phyloP scores from a whole-genome alignment of 1,139 yeast species.

The Diutina scorzettiae region DNA sequence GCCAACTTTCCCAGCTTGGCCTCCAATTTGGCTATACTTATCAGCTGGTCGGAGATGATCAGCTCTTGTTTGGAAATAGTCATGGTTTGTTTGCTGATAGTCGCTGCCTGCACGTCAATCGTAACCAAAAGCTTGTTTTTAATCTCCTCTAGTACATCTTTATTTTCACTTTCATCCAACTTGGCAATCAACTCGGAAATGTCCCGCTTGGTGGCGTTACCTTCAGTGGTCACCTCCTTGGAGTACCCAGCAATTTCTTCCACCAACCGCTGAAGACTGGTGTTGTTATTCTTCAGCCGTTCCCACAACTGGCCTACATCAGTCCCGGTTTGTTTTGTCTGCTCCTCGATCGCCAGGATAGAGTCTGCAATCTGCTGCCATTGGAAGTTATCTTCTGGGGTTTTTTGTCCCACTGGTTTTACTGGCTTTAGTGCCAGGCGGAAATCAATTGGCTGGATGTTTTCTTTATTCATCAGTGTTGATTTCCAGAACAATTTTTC shows the following conservation, averaged over 20 bases:
- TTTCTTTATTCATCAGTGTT: background rate
- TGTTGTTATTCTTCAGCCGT: conserved; percentile 31
- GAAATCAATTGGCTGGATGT: background rate
- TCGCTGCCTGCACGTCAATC: too few relatives aligned
- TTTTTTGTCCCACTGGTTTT: background rate
- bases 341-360: background rate
- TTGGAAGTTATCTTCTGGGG: background rate
- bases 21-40: background rate
- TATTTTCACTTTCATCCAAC: background rate
- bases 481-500: background rate
- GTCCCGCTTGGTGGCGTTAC: conserved; percentile 26
- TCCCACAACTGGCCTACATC: conserved; percentile 29
- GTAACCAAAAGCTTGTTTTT: background rate
- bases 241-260: conserved; percentile 23
- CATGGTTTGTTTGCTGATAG: too few relatives aligned
- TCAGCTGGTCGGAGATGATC: background rate
- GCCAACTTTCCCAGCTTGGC: background rate
- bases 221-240: conserved; percentile 25
- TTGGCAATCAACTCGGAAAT: conserved; percentile 8
- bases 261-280: conserved; percentile 24
- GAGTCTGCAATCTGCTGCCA: background rate
- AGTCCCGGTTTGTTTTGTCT: conserved; percentile 8
- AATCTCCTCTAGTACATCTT: background rate
- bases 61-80: background rate
- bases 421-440: conserved; percentile 2